Base-by-base conservation (phyloP, 306 rosid species). In the Abrus pulchellus region DNA sequence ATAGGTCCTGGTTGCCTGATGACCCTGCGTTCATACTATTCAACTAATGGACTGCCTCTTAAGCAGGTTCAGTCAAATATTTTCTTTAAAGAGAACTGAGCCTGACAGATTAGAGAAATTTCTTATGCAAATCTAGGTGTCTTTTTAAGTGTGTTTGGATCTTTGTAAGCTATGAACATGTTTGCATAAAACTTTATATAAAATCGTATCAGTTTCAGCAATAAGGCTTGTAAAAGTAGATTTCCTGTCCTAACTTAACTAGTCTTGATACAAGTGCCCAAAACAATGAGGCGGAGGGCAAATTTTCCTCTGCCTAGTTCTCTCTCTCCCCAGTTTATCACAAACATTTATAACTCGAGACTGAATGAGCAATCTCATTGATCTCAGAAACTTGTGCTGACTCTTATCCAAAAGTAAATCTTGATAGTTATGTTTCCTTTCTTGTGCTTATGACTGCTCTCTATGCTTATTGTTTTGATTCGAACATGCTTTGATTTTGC, bases 401-500 rank as follows among this genome's bases (percentile, higher is more conserved):
- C 71, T 38, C 8, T 34, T 8, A 9, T 28, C 72, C 64, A 32
- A 38, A 49, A n/a, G 10, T 69, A 40, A 32, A 28, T 72, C 47
- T 77, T 49, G 13, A 59, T 71, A 59, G 49, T 53, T 72, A 49
- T 67, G n/a, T 68, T 50, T 40, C 38, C 32, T 38, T 71, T 33
- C 43, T 36, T 43, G 28, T 48, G 62, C 43, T 14, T 43, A 41
- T 40, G 56, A 8, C 2, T 43, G 9, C 63, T 63, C 29, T 57
- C 49, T 49, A 13, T 57, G 76, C 45, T 43, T 68, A 48, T 68
- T 41, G 6, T 83, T 76, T 41, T 57, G 28, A 73, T 73, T 59
- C 14, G 28, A 36, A 27, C 12, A 32, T 68, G 29, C 34, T 72
- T 79, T 71, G 52, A 80, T 53, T 83, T 82, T 64, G 81, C 92